Conservation (phyloP, 768 basidiomycete genomes). For the Boletus bicolor region DNA sequence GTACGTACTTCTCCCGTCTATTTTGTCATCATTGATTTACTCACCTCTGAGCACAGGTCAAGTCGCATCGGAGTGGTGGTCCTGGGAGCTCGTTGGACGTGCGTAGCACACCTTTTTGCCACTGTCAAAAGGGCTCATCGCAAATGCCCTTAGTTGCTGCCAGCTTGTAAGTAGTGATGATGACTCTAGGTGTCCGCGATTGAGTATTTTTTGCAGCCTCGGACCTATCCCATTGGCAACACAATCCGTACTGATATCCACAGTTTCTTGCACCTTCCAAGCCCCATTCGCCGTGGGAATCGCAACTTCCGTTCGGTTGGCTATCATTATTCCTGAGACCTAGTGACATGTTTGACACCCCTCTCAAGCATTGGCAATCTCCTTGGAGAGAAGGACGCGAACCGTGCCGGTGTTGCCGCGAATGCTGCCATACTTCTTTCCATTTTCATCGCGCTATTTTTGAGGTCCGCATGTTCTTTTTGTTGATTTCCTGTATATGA, state of each 20-base stretch:
- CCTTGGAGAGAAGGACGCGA: slow-evolving; percentile 73
- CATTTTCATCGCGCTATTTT: slow-evolving; percentile 53
- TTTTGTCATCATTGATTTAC: neutral
- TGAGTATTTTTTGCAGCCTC: slow-evolving; percentile 44
- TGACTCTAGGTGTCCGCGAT: neutral
- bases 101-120: slow-evolving; percentile 3
- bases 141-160: slow-evolving; percentile 41
- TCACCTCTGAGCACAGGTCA: slow-evolving; percentile 44
- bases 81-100: slow-evolving; percentile 81
- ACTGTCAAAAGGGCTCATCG: neutral
- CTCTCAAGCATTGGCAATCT: slow-evolving; percentile 77
- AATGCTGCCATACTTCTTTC: slow-evolving; percentile 65
- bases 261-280: slow-evolving; percentile 74
- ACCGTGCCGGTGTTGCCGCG: slow-evolving; percentile 67
- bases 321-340: slow-evolving; percentile 1
- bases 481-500: neutral
- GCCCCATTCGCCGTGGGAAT: slow-evolving; percentile 79
- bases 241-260: slow-evolving; percentile 80
- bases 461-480: slow-evolving; percentile 43
- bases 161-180: slow-evolving; percentile 40
- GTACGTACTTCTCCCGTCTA: slow-evolving; percentile 30
- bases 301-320: slow-evolving; percentile 79
- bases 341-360: neutral
- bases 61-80: slow-evolving; percentile 93
- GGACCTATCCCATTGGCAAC: slow-evolving; percentile 82